Percentiles rank a stretch among this genome's conserved stretches.
phyloP scores from a whole-genome alignment of 1,284 basidiomycete genomes.

The Athelia sp. region DNA sequence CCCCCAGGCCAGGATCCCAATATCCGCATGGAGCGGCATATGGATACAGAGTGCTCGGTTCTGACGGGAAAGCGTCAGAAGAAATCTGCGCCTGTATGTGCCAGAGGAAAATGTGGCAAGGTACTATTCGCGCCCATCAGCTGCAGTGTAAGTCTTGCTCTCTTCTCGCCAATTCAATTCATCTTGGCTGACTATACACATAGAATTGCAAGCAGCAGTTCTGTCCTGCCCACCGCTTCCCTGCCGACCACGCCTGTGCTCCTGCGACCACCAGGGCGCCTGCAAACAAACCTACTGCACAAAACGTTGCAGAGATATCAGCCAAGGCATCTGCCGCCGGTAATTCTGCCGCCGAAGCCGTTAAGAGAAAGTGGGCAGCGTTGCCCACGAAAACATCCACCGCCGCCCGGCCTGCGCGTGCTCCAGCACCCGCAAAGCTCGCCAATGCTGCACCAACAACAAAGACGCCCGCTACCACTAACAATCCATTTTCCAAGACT shows the following conservation, averaged over 20 bases:
- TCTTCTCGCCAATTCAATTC: not conserved
- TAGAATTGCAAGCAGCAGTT: slow-evolving; percentile 63
- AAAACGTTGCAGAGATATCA: slow-evolving; percentile 13
- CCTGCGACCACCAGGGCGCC: slow-evolving; percentile 12
- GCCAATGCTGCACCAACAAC: slow-evolving; percentile 9
- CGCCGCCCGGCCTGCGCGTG: slow-evolving; percentile 11
- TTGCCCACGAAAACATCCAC: slow-evolving; percentile 13
- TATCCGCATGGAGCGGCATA: slow-evolving; percentile 68
- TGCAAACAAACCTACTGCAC: slow-evolving; percentile 12
- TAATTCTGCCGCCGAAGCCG: slow-evolving; percentile 27
- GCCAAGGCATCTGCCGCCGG: slow-evolving; percentile 26
- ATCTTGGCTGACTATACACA: not conserved
- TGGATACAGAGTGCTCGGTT: slow-evolving; percentile 58
- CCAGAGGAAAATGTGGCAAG: slow-evolving; percentile 64
- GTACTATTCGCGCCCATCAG: slow-evolving; percentile 65
- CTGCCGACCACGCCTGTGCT: slow-evolving; percentile 56
- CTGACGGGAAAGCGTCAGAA: slow-evolving; percentile 53
- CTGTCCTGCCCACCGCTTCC: slow-evolving; percentile 72
- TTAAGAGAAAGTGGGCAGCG: slow-evolving; percentile 34
- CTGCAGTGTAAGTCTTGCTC: slow-evolving; percentile 46
- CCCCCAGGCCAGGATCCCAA: slow-evolving; percentile 73
- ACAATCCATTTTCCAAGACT: slow-evolving; percentile 58
- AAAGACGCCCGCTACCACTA: slow-evolving; percentile 12
- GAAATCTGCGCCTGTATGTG: slow-evolving; percentile 56
- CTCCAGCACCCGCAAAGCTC: slow-evolving; percentile 13